phyloP scores from a whole-genome alignment of 2,329 filamentous ascomycete genomes.

The Aspergillus piperis region DNA sequence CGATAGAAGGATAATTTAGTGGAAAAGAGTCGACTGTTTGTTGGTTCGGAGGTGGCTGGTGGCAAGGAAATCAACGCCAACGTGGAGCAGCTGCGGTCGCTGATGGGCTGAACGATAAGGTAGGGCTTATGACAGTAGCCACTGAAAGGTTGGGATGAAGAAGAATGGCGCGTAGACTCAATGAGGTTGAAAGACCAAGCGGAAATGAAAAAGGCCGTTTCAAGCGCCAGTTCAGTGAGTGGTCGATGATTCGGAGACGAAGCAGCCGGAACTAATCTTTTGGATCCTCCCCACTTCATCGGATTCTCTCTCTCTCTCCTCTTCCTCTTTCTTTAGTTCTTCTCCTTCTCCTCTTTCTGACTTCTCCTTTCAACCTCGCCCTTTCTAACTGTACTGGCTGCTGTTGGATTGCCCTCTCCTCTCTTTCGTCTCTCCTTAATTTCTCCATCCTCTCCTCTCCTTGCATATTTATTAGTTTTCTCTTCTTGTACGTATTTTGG shows the following conservation, averaged over 20 bases:
- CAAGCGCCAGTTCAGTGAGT: not conserved
- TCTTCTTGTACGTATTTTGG: conserved; percentile 8
- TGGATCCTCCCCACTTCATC: not conserved
- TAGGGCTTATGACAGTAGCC: not conserved
- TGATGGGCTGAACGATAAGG: conserved; percentile 14
- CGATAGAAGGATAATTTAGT: conserved; percentile 11
- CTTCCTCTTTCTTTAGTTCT: not conserved
- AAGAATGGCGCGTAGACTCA: not conserved
- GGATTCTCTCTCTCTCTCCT: not conserved
- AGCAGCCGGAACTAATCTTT: not conserved
- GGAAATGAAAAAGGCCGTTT: not conserved
- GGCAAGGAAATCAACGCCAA: conserved; percentile 13
- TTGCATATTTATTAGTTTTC: conserved; percentile 5
- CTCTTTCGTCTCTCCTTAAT: conserved; percentile 12
- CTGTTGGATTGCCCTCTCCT: not conserved
- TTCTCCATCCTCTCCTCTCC: conserved; percentile 6
- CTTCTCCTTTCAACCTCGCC: not conserved
- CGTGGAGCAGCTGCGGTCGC: conserved; percentile 18
- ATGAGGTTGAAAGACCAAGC: not conserved
- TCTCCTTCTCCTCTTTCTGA: not conserved
- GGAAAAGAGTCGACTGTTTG: conserved; percentile 7
- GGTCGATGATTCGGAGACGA: too few relatives aligned
- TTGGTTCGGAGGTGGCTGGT: conserved; percentile 8
- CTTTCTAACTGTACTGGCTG: not conserved
- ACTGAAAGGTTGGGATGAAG: not conserved